Evolutionary conservation across 139 green algal species (phyloP).

Genomic region (Micractinium sp.): DNA sequence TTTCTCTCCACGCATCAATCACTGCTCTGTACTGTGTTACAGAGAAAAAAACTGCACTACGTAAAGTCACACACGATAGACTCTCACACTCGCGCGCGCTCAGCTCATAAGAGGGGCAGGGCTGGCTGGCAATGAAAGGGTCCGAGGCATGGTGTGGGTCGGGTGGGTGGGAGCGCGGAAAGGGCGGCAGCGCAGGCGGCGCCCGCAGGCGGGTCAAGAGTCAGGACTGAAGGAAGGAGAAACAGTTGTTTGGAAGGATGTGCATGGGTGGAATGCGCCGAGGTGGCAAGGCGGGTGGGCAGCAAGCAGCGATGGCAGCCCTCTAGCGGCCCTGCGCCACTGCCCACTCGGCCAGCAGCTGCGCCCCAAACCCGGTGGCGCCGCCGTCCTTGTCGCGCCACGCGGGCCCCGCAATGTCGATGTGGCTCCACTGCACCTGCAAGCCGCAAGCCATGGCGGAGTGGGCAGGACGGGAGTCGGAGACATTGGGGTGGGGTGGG

Average conservation of each 20-base stretch:
- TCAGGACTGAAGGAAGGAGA: background rate
- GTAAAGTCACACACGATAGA: background rate
- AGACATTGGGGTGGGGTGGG: background rate
- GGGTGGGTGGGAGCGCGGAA: background rate
- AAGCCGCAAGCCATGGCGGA: background rate
- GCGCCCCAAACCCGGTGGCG: slow-evolving; percentile 92
- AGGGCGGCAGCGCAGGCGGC: background rate
- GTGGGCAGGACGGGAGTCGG: too few species aligned
- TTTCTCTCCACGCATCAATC: too few species aligned
- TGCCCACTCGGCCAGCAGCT: slow-evolving; percentile 84
- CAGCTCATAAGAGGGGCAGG: background rate
- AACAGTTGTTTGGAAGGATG: background rate
- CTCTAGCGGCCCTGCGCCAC: background rate
- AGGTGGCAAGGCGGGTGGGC: too few species aligned
- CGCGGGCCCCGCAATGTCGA: slow-evolving; percentile 93
- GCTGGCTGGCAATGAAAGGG: background rate
- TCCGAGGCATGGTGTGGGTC: background rate
- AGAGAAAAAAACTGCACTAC: background rate
- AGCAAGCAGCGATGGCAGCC: too few species aligned
- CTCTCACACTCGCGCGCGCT: background rate
- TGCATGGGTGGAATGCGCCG: background rate
- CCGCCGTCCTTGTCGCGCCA: slow-evolving; percentile 85
- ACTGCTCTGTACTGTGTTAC: background rate
- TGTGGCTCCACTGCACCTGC: slow-evolving; percentile 88
- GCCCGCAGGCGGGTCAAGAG: too few species aligned